Evolutionary conservation across 2,329 filamentous ascomycete species (phyloP), one percentile per base, ranked within the genome.

Genomic region (Trichoderma citrinoviride): DNA sequence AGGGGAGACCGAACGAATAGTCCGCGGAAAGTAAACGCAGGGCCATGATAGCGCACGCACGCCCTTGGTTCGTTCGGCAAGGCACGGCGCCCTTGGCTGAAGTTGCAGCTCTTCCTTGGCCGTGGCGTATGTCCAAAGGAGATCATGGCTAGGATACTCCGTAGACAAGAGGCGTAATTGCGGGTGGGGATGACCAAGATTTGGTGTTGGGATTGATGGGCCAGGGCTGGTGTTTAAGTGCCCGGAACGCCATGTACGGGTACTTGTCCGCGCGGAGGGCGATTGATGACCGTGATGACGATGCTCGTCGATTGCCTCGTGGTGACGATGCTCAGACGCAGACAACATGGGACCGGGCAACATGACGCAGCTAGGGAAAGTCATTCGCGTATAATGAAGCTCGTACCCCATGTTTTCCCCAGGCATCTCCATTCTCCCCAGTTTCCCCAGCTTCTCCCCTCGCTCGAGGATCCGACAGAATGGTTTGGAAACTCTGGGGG

Each of bases 391-490:
- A 47, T 12, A 23, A 49, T 3, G 5, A 57, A 23, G 41, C 29
- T 54, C 12, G 37, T 41, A 23, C 40, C 60, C 60, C 60, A 62
- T 62, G 40, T 62, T 62, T 62, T 14, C 33, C 33, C 33, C 33
- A 37, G 33, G 14, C 10, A n/a, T 37, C 33, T 37, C 33, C 33
- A 14, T 37, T 37, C 33, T 37, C 60, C 57, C 60, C 60, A 46
- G 49, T 53, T 37, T 62, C 58, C 58, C 49, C 58, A 15, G 21
- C n/a, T 46, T 57, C 44, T 29, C 49, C n/a, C n/a, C 49, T 23
- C 47, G 23, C n/a, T 53, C 50, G 23, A 44, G n/a, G 49, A 53
- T 62, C 60, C 60, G 60, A 62, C 33, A 29, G n/a, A 37, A 54
- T 46, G 60, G 60, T 37, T 53, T 61, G 56, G 29, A 43, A 43